These are phyloP conservation scores for Septoria petroselini DNA, from an alignment of 2,329 filamentous ascomycete genomes.

Conservation along the genomic window DNA sequence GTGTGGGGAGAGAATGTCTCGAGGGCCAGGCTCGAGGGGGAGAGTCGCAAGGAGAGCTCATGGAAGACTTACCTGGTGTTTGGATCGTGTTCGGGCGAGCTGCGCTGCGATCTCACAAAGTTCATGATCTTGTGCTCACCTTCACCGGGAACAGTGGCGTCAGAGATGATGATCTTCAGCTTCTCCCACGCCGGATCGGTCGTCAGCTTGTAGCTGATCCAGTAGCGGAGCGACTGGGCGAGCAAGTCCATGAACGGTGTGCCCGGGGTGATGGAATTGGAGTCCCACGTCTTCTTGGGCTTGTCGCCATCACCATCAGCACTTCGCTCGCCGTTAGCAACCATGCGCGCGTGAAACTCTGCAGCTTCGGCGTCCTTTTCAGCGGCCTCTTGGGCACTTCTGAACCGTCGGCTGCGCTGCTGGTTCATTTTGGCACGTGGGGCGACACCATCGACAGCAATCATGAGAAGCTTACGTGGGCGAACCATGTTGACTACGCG, in stretches of 20 bases:
- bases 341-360: slow-evolving; percentile 80
- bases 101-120: slow-evolving; percentile 89
- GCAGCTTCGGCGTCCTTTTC: slow-evolving; percentile 91
- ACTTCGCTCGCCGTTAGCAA: slow-evolving; percentile 55
- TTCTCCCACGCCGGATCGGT: slow-evolving; percentile 94
- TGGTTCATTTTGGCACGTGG: slow-evolving; percentile 99
- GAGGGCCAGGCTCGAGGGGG: slow-evolving; percentile 14
- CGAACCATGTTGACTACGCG: slow-evolving; percentile 98
- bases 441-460: slow-evolving; percentile 95
- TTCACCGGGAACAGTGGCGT: slow-evolving; percentile 95
- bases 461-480: slow-evolving; percentile 92
- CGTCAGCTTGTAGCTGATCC: slow-evolving; percentile 96
- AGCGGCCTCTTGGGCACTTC: slow-evolving; percentile 87
- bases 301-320: slow-evolving; percentile 39
- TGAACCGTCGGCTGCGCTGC: slow-evolving; percentile 91
- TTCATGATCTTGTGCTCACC: slow-evolving; percentile 99
- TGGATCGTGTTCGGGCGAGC: slow-evolving; percentile 85
- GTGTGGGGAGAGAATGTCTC: slow-evolving; percentile 8
- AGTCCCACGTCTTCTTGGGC: slow-evolving; percentile 91
- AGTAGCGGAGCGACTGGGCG: slow-evolving; percentile 84
- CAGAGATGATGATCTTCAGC: slow-evolving; percentile 96
- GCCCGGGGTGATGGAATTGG: slow-evolving; percentile 83
- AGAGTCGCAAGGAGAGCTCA: slow-evolving; percentile 15
- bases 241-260: slow-evolving; percentile 99
- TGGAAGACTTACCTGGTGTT: slow-evolving; percentile 60